phyloP scores from a whole-genome alignment of 257 asterid genomes.

The Solanum tarijense region DNA sequence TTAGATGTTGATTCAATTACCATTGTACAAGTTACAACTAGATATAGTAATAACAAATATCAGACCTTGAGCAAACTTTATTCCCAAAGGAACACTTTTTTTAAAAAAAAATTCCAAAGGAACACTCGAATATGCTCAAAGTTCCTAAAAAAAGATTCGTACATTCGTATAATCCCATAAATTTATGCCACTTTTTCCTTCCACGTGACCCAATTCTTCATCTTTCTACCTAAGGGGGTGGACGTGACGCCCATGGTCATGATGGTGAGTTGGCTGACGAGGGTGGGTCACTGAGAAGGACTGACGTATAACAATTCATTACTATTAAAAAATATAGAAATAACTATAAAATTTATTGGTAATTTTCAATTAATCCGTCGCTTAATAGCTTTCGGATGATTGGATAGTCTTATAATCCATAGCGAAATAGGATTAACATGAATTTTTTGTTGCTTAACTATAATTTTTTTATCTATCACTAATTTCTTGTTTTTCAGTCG shows the following conservation, averaged over 20 bases:
- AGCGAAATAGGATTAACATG: too few relatives aligned
- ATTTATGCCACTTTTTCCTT: not conserved
- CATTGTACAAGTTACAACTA: not conserved
- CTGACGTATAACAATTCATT: not conserved
- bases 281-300: not conserved
- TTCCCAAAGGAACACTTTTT: not conserved
- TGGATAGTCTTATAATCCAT: not conserved
- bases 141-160: not conserved
- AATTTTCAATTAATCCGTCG: too few relatives aligned
- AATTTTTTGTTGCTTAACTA: too few relatives aligned
- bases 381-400: too few relatives aligned
- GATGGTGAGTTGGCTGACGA: not conserved
- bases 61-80: not conserved
- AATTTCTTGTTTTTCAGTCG: too few relatives aligned
- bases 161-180: not conserved
- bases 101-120: not conserved
- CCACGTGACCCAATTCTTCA: not conserved
- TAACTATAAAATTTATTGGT: fast-evolving
- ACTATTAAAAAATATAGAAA: too few relatives aligned
- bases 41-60: not conserved
- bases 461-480: too few relatives aligned
- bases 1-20: not conserved
- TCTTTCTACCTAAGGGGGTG: not conserved
- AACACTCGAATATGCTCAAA: not conserved
- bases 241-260: not conserved